These are phyloP conservation scores for carrot (Daucus carota) DNA, from an alignment of 129 eudicot species.

Conservation along the genomic window DH1_v3.0 NC_030388.2:28979501-28980000, in stretches of 20 bases:
- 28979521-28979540: neutral
- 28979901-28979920: neutral
- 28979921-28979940: neutral
- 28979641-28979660: neutral
- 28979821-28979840: neutral
- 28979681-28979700: neutral
- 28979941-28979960: neutral
- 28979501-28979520: neutral
- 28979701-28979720: neutral
- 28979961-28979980: neutral
- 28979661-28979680: neutral
- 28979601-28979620: too few species aligned
- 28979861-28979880: neutral
- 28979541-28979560: constrained; percentile 69
- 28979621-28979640: neutral
- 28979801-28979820: neutral
- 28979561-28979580: constrained; percentile 64
- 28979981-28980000: neutral
- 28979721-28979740: neutral
- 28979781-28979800: neutral
- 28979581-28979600: neutral
- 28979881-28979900: too few species aligned
- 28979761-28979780: neutral
- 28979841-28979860: neutral
- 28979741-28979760: neutral